Conservation (phyloP, 169 alveolate genomes). For the Amoebophrya sp. region DNA sequence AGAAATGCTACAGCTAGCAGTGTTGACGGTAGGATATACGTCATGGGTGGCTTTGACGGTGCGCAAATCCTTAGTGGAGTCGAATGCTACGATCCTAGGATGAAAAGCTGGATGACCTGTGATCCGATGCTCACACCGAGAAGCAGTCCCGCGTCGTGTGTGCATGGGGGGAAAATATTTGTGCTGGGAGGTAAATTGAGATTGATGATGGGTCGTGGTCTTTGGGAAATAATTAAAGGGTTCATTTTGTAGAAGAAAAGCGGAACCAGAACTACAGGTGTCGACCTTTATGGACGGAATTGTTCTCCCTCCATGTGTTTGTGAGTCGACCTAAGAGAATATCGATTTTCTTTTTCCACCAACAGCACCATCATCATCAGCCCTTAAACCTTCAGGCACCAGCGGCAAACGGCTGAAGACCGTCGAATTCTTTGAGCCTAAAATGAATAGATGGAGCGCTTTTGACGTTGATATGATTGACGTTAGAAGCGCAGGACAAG, state of each 20-base stretch:
- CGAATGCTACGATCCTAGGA: slow-evolving; percentile 65
- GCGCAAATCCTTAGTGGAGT: slow-evolving; percentile 60
- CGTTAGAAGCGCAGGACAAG: slow-evolving; percentile 74
- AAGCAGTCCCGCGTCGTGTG: slow-evolving; percentile 67
- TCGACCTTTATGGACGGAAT: too few species aligned
- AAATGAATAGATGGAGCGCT: slow-evolving; percentile 68
- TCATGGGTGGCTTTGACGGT: slow-evolving; percentile 77
- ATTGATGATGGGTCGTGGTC: too few species aligned
- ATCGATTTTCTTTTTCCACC: too few species aligned
- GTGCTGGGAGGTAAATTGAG: slow-evolving; percentile 66
- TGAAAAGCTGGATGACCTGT: slow-evolving; percentile 68
- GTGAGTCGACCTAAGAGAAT: too few species aligned
- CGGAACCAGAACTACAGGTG: too few species aligned
- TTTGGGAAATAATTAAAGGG: too few species aligned
- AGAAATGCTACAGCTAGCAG: slow-evolving; percentile 64
- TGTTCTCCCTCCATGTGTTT: too few species aligned
- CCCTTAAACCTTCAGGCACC: slow-evolving; percentile 48
- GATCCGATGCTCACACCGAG: slow-evolving; percentile 69
- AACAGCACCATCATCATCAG: too few species aligned
- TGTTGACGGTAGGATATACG: neutral
- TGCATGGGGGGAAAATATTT: slow-evolving; percentile 58
- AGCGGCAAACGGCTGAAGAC: slow-evolving; percentile 68
- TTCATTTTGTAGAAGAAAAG: too few species aligned
- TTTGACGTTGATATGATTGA: slow-evolving; percentile 63
- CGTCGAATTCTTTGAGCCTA: slow-evolving; percentile 70